Base-by-base conservation (phyloP, 2,329 filamentous ascomycete genomes). In the Fusarium sp. region DNA sequence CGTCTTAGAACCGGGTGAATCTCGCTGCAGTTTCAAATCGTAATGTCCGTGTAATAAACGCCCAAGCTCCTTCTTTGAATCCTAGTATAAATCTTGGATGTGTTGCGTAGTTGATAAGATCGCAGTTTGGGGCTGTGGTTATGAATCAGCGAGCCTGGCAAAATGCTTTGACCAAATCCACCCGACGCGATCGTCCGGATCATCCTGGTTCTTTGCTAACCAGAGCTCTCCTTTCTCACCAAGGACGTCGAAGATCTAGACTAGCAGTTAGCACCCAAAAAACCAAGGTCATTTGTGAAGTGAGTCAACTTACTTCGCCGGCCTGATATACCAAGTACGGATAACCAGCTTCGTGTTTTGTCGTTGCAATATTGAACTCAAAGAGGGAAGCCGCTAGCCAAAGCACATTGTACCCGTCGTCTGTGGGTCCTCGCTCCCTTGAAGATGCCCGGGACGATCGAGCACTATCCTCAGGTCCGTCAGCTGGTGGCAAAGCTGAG, bases 111-210 rank as follows among this genome's bases (percentile, higher is more conserved):
- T 76, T 58, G 58, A 74, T 57, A 33, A 72, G 66, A 54, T 68
- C 65, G 55, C 63, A 56, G 55, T 62, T 49, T 59, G 51, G 68
- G 45, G 38, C 69, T 54, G 61, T 41, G 58, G 57, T 67, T 81
- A 86, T 62, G 84, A 83, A 79, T 90, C 89, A 55, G 88, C 89
- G 72, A 91, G 80, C 80, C 89, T 90, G 60, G 93, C 93, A 86
- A 99, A 99, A 84, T 99, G 96, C 83, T 98, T 98, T 79, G 95
- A 97, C 96, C 96, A 99, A 79, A 99, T 98, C 96, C 96, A 99
- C 58, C 96, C 96, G 39, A 98, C 91, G 74, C 91, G 88, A 74
- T 93, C 89, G 17, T 86, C 87, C 4, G 90, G 85, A 82, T 99
- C 96, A 80, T 99, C 96, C 84, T 99, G 96, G 81, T 99, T 99